A percentile compares a stretch with the other conserved stretches of the same genome.
Conservation (phyloP, 164 flowering plant genomes). For the Sedum album region DNA sequence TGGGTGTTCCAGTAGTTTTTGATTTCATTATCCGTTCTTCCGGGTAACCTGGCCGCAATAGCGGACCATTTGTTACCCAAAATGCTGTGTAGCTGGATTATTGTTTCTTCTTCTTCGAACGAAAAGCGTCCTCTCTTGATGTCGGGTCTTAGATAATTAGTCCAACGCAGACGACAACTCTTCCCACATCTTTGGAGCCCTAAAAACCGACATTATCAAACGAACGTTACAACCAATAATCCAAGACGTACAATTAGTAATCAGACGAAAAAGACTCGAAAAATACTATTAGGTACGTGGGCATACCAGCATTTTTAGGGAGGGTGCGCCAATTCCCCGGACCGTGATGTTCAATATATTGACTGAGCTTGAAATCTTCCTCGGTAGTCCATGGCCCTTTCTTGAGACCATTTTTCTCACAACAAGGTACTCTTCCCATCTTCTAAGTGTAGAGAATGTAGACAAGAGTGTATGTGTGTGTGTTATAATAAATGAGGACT, state of each 20-base stretch:
- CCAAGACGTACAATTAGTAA: too few species aligned
- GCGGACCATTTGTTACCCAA: neutral
- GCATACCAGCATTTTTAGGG: slow-evolving; percentile 6
- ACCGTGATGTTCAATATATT: neutral
- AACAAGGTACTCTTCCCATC: slow-evolving; percentile 3
- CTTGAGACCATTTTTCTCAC: slow-evolving; percentile 5
- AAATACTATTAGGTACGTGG: neutral
- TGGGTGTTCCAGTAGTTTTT: neutral
- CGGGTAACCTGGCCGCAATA: neutral
- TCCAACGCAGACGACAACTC: neutral
- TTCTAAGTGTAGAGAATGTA: neutral
- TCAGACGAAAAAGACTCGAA: neutral
- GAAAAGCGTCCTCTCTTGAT: neutral
- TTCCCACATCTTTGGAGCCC: neutral
- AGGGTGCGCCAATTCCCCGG: slow-evolving; percentile 7
- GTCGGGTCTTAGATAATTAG: neutral
- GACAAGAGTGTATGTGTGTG: too few species aligned
- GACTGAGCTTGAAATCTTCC: neutral
- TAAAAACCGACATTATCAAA: neutral
- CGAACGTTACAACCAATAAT: neutral
- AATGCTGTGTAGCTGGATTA: neutral
- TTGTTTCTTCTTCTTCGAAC: neutral
- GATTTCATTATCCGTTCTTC: neutral
- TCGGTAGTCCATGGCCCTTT: slow-evolving; percentile 5
- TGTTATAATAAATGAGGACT: too few species aligned